Percentiles rank a stretch among this genome's conserved stretches.
Evolutionary conservation across 371 early-diverging fungal species (phyloP).

Genomic region (Lichtheimia ramosa): DNA sequence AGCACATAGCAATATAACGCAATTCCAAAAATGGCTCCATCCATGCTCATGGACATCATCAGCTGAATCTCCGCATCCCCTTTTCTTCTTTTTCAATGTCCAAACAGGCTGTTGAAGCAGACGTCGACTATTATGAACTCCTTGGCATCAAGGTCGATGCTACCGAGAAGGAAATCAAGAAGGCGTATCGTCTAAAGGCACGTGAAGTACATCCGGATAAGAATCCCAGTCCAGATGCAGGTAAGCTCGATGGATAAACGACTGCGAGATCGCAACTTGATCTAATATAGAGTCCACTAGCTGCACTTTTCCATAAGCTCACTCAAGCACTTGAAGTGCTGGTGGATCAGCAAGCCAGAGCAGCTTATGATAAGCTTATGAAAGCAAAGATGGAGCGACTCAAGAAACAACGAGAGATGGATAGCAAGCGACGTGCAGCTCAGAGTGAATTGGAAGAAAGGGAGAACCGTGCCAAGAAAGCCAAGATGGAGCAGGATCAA

Average conservation of each 20-base stretch:
- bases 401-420: conserved; percentile 49
- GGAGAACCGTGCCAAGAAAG: conserved; percentile 39
- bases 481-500: conserved; percentile 34
- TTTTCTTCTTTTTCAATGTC: conserved; percentile 13
- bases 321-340: conserved; percentile 40
- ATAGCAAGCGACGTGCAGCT: conserved; percentile 43
- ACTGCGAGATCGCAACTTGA: neutral
- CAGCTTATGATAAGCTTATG: conserved; percentile 40
- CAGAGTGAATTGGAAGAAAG: conserved; percentile 46
- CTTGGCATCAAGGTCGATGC: conserved; percentile 63
- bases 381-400: conserved; percentile 39
- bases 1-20: too few species aligned
- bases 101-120: conserved; percentile 16
- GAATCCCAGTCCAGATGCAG: conserved; percentile 56
- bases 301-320: conserved; percentile 38
- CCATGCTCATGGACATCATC: too few species aligned
- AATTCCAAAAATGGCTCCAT: too few species aligned
- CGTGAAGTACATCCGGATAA: conserved; percentile 51
- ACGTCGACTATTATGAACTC: conserved; percentile 77
- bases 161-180: conserved; percentile 63
- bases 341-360: conserved; percentile 30
- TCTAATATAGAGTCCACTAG: conserved; percentile 12
- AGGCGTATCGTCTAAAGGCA: conserved; percentile 69
- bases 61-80: neutral
- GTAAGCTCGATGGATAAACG: conserved; percentile 15